Conservation (phyloP, 768 basidiomycete genomes). For the Mycena latifolia region DNA sequence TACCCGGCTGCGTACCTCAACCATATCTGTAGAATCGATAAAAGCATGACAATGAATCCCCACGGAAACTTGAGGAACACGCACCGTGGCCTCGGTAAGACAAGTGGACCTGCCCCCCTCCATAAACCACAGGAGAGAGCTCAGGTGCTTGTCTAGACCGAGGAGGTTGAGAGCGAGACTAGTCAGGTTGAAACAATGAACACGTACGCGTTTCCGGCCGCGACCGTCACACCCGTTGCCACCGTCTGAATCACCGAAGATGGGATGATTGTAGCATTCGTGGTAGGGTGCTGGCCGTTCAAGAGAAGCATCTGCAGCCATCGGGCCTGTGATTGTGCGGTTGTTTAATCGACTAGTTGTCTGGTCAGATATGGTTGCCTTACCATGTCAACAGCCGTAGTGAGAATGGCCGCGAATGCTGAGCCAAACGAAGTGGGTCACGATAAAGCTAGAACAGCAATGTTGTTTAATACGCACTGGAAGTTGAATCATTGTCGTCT, state of each 20-base stretch:
- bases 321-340: not conserved
- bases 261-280: conserved; percentile 3
- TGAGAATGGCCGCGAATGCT: conserved; percentile 14
- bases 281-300: conserved; percentile 9
- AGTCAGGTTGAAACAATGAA: not conserved
- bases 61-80: not conserved
- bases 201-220: not conserved
- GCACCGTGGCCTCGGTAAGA: conserved; percentile 13
- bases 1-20: not conserved
- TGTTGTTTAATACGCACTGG: not conserved
- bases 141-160: not conserved
- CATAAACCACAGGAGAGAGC: not conserved
- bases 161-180: no score
- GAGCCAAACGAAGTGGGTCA: not conserved
- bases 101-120: not conserved
- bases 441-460: not conserved
- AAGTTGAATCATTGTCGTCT: no score
- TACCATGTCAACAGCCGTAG: conserved; percentile 2
- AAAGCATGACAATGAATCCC: not conserved
- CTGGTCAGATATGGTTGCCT: not conserved
- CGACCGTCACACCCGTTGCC: not conserved
- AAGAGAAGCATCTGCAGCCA: conserved; percentile 21
- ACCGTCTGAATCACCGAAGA: not conserved
- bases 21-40: not conserved
- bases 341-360: not conserved